A percentile compares a stretch with the other conserved stretches of the same genome.
These are phyloP conservation scores for Pythium periplocum DNA, from an alignment of 352 stramenopile species.

Conservation along the genomic window DNA sequence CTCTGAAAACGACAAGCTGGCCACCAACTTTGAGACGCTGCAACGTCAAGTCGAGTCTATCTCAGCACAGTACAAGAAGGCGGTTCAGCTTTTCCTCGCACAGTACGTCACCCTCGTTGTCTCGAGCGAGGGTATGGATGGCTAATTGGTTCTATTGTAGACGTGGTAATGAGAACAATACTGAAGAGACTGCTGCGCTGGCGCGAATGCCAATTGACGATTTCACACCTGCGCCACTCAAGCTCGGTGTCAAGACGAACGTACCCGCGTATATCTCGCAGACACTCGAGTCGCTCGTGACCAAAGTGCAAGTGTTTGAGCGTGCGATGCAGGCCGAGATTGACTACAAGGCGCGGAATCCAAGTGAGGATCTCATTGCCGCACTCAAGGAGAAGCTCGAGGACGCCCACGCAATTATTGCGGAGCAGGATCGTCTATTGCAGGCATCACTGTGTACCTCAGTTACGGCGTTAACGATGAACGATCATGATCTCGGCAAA, in stretches of 20 bases:
- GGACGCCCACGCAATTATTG: constrained; percentile 55
- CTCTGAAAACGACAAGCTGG: constrained; percentile 59
- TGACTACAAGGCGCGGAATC: constrained; percentile 17
- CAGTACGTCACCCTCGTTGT: constrained; percentile 33
- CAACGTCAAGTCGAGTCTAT: constrained; percentile 60
- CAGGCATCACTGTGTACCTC: constrained; percentile 41
- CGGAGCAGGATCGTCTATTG: constrained; percentile 64
- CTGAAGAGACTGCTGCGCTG: constrained; percentile 42
- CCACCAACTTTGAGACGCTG: constrained; percentile 46
- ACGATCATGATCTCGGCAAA: neutral
- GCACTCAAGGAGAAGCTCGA: constrained; percentile 55
- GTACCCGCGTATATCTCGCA: constrained; percentile 44
- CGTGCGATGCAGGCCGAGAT: constrained; percentile 51
- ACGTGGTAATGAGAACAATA: constrained; percentile 28
- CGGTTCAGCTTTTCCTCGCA: constrained; percentile 60
- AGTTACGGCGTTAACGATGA: neutral
- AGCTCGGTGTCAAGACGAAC: constrained; percentile 55
- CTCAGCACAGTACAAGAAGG: constrained; percentile 66
- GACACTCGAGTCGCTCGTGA: constrained; percentile 38
- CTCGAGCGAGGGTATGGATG: neutral
- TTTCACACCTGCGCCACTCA: constrained; percentile 58
- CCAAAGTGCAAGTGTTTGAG: constrained; percentile 53
- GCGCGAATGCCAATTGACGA: constrained; percentile 53
- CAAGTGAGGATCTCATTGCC: constrained; percentile 24
- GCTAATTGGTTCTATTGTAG: constrained; percentile 16